These are phyloP conservation scores for Lasiodiplodia sp. DNA, from an alignment of 2,329 filamentous ascomycete species.

Conservation along the genomic window DNA sequence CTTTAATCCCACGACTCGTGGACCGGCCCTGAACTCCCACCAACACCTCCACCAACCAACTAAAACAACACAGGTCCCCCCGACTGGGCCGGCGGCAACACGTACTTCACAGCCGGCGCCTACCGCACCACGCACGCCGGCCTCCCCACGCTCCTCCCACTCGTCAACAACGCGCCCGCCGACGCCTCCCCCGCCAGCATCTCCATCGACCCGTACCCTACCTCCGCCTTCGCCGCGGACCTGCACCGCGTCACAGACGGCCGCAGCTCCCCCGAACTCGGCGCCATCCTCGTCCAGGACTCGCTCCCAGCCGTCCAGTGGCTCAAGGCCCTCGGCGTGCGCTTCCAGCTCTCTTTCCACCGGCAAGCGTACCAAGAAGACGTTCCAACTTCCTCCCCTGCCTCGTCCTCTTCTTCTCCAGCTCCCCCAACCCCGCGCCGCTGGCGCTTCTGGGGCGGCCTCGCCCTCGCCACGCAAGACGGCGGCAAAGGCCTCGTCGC, in stretches of 20 bases:
- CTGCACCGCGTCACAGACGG: constrained; percentile 64
- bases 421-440: constrained; percentile 48
- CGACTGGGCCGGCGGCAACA: constrained; percentile 68
- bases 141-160: constrained; percentile 63
- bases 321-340: constrained; percentile 59
- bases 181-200: constrained; percentile 56
- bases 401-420: too few species aligned
- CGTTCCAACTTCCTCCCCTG: too few species aligned
- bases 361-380: constrained; percentile 65
- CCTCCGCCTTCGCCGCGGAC: constrained; percentile 62
- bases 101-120: constrained; percentile 70
- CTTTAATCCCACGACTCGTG: too few species aligned
- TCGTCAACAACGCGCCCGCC: constrained; percentile 63
- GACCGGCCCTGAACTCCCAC: neutral
- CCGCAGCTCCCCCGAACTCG: constrained; percentile 59
- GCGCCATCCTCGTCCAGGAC: constrained; percentile 58
- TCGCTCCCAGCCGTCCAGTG: constrained; percentile 62
- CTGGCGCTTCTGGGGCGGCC: constrained; percentile 70
- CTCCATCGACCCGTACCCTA: constrained; percentile 65
- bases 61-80: constrained; percentile 33
- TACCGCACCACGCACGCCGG: constrained; percentile 66
- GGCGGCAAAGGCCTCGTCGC: constrained; percentile 67
- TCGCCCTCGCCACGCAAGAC: constrained; percentile 65
- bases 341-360: constrained; percentile 69
- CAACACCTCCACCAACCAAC: neutral